phyloP scores from a whole-genome alignment of 345 rosid species.

The Salix brachista region DNA sequence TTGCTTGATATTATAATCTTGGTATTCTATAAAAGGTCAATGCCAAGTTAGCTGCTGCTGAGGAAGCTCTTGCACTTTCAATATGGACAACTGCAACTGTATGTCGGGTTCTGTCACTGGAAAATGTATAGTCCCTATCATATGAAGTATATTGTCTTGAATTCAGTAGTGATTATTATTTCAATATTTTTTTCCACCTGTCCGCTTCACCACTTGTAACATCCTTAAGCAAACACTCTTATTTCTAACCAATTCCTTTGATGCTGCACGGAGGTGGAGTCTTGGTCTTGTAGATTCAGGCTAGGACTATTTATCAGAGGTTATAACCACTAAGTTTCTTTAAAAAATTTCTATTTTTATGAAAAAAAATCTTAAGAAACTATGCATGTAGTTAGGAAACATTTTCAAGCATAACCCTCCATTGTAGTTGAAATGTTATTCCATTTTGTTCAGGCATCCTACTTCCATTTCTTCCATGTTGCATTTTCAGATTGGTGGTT shows the following conservation, averaged over 20 bases:
- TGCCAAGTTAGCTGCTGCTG: slow-evolving; percentile 72
- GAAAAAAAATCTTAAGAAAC: neutral
- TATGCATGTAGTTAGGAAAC: neutral
- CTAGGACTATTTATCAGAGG: no score
- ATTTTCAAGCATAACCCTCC: neutral
- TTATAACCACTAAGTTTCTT: no score
- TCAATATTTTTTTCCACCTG: neutral
- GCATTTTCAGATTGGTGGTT: slow-evolving; percentile 1
- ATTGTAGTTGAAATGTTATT: neutral
- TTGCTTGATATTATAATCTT: slow-evolving; percentile 11
- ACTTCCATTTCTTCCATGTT: neutral
- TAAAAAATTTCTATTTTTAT: neutral
- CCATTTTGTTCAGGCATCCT: neutral
- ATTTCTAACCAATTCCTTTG: neutral
- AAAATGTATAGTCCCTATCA: slow-evolving; percentile 57
- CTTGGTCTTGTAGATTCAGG: neutral
- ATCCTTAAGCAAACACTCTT: neutral
- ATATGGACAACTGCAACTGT: slow-evolving; percentile 96
- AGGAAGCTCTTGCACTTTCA: slow-evolving; percentile 87
- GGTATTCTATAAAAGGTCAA: slow-evolving; percentile 45
- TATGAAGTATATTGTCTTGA: slow-evolving; percentile 19
- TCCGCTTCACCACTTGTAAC: no score
- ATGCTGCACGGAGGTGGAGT: neutral
- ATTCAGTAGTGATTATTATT: neutral
- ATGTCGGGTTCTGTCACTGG: slow-evolving; percentile 88